Percentiles rank a stretch among this genome's conserved stretches.
These are phyloP conservation scores for Leishmania braziliensis DNA, from an alignment of 208 protist genomes.

Conservation along the genomic window DNA sequence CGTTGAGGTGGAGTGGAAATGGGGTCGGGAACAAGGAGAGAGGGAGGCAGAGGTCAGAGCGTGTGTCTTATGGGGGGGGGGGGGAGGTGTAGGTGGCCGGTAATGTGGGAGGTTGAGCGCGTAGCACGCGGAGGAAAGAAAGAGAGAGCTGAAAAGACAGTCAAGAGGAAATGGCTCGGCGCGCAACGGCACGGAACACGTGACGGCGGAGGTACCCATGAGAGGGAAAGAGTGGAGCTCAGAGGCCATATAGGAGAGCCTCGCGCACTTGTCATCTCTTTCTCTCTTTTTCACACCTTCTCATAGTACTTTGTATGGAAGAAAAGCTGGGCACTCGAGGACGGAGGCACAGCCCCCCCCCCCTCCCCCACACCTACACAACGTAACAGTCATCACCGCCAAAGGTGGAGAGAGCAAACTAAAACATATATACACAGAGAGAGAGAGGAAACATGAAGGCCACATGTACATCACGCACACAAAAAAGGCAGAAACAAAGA, in stretches of 20 bases:
- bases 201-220: not conserved
- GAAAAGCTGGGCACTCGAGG: no score
- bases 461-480: no score
- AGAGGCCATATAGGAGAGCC: no score
- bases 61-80: not conserved
- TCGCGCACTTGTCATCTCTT: not conserved
- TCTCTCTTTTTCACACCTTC: not conserved
- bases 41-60: not conserved
- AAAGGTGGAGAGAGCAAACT: not conserved
- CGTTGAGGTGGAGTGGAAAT: not conserved
- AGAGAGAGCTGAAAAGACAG: not conserved
- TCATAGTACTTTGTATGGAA: no score
- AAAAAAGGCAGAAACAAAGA: not conserved
- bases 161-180: not conserved
- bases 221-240: not conserved
- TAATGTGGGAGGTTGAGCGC: not conserved
- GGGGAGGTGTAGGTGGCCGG: not conserved
- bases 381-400: not conserved
- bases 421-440: not conserved
- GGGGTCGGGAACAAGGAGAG: not conserved
- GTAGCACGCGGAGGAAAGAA: not conserved
- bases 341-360: no score
- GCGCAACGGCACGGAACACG: not conserved
- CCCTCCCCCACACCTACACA: no score
- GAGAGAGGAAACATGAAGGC: not conserved